A percentile compares a stretch with the other conserved stretches of the same genome.
phyloP scores from a whole-genome alignment of 805 yeast species.

The Metschnikowia similis region DNA sequence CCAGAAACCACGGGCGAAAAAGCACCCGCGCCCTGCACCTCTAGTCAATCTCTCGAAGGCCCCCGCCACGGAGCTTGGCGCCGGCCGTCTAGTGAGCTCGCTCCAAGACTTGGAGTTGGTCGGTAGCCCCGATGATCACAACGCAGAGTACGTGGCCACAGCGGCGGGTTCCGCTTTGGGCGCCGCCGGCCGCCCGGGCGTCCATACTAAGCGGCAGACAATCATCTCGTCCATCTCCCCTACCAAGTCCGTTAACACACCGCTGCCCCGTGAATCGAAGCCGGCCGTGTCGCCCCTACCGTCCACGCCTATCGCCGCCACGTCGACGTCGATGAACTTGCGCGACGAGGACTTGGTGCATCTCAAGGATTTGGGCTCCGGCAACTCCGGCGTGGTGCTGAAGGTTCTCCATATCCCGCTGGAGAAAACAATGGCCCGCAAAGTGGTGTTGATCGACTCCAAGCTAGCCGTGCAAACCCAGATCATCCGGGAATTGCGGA shows the following conservation, averaged over 20 bases:
- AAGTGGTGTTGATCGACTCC: constrained; percentile 80
- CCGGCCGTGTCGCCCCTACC: constrained; percentile 9
- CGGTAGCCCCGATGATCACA: neutral
- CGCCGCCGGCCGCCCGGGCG: neutral
- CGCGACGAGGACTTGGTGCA: constrained; percentile 63
- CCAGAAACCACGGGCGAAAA: constrained; percentile 17
- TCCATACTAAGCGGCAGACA: constrained; percentile 31
- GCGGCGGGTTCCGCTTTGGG: constrained; percentile 5
- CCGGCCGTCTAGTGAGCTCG: constrained; percentile 5
- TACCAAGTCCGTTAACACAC: constrained; percentile 19
- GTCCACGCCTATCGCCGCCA: constrained; percentile 32
- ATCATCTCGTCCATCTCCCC: constrained; percentile 42
- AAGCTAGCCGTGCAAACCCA: constrained; percentile 76
- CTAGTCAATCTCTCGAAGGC: constrained; percentile 19
- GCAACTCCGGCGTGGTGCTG: constrained; percentile 90
- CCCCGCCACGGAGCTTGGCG: neutral
- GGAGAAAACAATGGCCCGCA: constrained; percentile 84
- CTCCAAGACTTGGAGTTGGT: constrained; percentile 9
- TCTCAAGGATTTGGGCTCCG: constrained; percentile 79
- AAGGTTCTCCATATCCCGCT: constrained; percentile 88
- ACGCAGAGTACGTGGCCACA: neutral
- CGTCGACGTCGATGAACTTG: constrained; percentile 25
- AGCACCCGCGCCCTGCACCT: constrained; percentile 30
- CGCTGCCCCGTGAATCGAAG: constrained; percentile 6
- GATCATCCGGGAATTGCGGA: constrained; percentile 81